Evolutionary conservation across 148 eudicot species (phyloP), one percentile per base, ranked within the genome.

Genomic region (Fagopyrum homotropicum): DNA sequence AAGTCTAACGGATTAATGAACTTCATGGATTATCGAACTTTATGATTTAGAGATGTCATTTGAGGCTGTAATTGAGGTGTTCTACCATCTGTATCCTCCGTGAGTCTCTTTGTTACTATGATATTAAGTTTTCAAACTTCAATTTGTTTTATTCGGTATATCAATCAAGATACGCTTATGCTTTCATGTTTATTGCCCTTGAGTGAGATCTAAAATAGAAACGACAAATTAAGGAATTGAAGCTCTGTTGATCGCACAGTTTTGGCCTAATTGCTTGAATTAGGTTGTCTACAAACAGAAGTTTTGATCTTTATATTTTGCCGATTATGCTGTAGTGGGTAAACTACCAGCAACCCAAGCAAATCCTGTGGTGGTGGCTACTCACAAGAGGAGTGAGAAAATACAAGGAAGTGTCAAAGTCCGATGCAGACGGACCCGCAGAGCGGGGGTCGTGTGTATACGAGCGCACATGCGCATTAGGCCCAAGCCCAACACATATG

Each of bases 281-380:
- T 66, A 12, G 71, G 71, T 46, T 35, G 9, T 40, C 46, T 66
- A 46, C 71, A 40, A 4, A 5, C 4, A 40, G 9, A 46, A 66
- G 15, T 66, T 66, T 66, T 71, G 54, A 72, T 72, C 10, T 4
- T 17, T 72, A 72, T 12, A 72, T 11, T 4, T 54, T 71, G 40
- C 59, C 73, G 75, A 35, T 15, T 75, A 72, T 76, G 56, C 71
- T 84, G 86, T 89, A 93, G 98, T 93, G 84, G 98, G 98, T 48
- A 90, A 85, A 77, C 77, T 93, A 49, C 98, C 96, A 14, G 98
- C 91, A 44, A 80, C 60, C 73, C 88, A 82, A 73, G 98, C 98
- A 48, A 86, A 80, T 75, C 79, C 75, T 26, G 81, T 73, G 55
- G 89, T 89, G 82, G 87, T 93, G 76, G 81, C 86, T 48, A 81